Conservation (phyloP, 345 rosid genomes). For the Alliaria petiolata region DNA sequence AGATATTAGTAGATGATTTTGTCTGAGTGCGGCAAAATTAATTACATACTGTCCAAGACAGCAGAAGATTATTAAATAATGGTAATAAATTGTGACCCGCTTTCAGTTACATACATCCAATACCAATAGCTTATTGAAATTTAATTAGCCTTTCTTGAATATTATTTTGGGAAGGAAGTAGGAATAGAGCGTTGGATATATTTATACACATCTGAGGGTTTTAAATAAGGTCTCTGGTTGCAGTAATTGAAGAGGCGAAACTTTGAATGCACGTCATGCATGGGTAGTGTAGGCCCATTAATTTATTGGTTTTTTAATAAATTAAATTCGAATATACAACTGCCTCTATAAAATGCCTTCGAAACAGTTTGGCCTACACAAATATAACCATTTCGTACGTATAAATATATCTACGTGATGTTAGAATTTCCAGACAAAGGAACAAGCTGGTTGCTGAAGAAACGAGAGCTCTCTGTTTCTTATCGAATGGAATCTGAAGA, state of each 20-base stretch:
- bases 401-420: slow-evolving; percentile 9
- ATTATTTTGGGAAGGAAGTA: neutral
- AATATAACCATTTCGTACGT: slow-evolving; percentile 31
- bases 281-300: slow-evolving; percentile 24
- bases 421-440: slow-evolving; percentile 34
- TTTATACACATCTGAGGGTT: slow-evolving; percentile 13
- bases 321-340: slow-evolving; percentile 15
- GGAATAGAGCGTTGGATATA: slow-evolving; percentile 23
- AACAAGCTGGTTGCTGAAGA: slow-evolving; percentile 31
- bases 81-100: neutral
- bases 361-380: slow-evolving; percentile 25
- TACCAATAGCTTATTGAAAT: neutral
- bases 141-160: neutral
- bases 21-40: neutral
- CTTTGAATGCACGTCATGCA: slow-evolving; percentile 58
- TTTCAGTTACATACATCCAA: neutral
- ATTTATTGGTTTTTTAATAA: neutral
- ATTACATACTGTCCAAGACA: slow-evolving; percentile 18
- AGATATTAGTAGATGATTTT: neutral
- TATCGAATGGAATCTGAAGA: slow-evolving; percentile 26
- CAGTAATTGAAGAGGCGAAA: slow-evolving; percentile 37
- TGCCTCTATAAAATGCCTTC: slow-evolving; percentile 3
- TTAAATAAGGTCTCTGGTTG: slow-evolving; percentile 16
- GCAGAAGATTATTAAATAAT: slow-evolving; percentile 10
- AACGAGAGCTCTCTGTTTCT: slow-evolving; percentile 17